Conservation (phyloP, 495 filamentous ascomycete genomes). For the Neurospora sp. region DNA sequence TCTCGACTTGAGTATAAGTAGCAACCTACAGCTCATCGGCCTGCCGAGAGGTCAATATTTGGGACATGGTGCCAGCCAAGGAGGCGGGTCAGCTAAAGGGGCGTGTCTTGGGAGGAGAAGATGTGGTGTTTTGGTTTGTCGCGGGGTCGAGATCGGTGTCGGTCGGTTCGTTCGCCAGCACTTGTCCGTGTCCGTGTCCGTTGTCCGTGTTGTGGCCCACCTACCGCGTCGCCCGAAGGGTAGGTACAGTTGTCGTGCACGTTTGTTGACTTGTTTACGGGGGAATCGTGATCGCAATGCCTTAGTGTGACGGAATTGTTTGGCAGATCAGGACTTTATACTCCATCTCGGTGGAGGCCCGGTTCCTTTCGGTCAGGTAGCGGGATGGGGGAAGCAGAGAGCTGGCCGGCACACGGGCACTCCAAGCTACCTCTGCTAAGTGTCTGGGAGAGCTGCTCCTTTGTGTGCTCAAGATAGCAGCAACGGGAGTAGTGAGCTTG, state of each 20-base stretch:
- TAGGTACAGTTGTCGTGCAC: not conserved
- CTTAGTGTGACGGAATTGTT: not conserved
- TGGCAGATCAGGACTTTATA: not conserved
- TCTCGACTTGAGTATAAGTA: not conserved
- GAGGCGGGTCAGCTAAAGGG: conserved; percentile 1
- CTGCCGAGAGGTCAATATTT: conserved; percentile 67
- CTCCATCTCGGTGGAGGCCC: not conserved
- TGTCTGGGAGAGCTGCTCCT: not conserved
- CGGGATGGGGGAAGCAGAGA: not conserved
- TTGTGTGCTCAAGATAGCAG: not conserved
- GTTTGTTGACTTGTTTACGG: not conserved
- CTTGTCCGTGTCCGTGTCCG: not conserved
- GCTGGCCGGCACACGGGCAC: not conserved
- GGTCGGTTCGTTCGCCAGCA: not conserved
- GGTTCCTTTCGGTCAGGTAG: not conserved
- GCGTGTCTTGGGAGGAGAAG: conserved; percentile 4
- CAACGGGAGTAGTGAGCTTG: not conserved
- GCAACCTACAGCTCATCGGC: conserved; percentile 75
- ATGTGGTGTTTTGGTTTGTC: conserved; percentile 3
- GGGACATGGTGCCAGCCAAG: conserved; percentile 47
- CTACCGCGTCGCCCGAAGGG: not conserved
- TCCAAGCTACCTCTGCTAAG: not conserved
- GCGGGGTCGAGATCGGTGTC: not conserved
- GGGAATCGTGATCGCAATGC: not conserved
- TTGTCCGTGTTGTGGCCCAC: conserved; percentile 1